phyloP scores from a whole-genome alignment of 2,329 filamentous ascomycete genomes.

The Decorospora gaudefroyi region DNA sequence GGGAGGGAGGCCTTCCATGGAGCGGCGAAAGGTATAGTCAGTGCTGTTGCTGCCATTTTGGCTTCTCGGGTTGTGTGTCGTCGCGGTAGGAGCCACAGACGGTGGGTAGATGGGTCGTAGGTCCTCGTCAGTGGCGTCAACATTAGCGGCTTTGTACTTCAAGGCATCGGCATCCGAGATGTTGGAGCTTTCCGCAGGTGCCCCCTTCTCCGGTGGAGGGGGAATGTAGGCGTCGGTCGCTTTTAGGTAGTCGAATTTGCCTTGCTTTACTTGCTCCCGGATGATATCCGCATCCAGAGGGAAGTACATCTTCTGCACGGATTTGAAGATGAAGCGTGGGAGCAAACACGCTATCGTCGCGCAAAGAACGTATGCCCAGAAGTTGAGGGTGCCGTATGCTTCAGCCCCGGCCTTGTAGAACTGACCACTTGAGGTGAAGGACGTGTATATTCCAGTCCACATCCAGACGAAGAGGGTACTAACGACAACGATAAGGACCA shows the following conservation, averaged over 20 bases:
- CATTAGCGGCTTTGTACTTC: slow-evolving; percentile 49
- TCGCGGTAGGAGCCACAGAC: slow-evolving; percentile 74
- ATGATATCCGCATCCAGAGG: slow-evolving; percentile 94
- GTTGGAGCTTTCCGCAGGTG: slow-evolving; percentile 59
- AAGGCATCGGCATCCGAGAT: slow-evolving; percentile 60
- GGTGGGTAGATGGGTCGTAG: slow-evolving; percentile 91
- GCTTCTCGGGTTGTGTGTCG: slow-evolving; percentile 72
- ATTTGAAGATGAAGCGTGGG: slow-evolving; percentile 84
- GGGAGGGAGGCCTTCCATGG: slow-evolving; percentile 39
- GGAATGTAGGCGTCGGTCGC: slow-evolving; percentile 58
- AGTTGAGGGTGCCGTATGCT: slow-evolving; percentile 78
- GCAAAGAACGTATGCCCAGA: slow-evolving; percentile 83
- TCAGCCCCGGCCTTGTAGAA: slow-evolving; percentile 80
- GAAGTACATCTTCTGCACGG: slow-evolving; percentile 89
- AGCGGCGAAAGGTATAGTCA: slow-evolving; percentile 69
- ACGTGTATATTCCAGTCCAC: slow-evolving; percentile 90
- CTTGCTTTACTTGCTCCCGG: slow-evolving; percentile 84
- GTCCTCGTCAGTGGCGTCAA: slow-evolving; percentile 73
- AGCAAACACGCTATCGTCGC: slow-evolving; percentile 81
- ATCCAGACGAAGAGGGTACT: slow-evolving; percentile 89
- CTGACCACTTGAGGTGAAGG: slow-evolving; percentile 59
- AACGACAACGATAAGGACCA: slow-evolving; percentile 77
- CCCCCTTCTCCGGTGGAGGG: slow-evolving; percentile 48
- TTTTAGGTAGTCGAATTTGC: slow-evolving; percentile 77
- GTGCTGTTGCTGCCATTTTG: slow-evolving; percentile 95